Conservation (phyloP, 2,329 filamentous ascomycete species). For the Arthrobotrys sinensis region DNA sequence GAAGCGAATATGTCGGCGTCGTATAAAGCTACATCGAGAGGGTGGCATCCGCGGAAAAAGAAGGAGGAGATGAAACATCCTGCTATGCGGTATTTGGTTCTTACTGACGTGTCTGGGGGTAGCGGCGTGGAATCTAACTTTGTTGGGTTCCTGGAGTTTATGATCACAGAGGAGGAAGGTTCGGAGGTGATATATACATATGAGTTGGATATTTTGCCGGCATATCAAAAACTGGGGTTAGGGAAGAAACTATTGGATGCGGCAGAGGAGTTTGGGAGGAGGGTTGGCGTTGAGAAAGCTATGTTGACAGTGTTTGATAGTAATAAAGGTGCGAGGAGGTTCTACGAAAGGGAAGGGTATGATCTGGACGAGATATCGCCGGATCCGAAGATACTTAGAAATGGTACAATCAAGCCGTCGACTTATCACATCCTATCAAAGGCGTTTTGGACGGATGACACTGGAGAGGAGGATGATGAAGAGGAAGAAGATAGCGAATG, state of each 20-base stretch:
- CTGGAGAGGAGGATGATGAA: neutral
- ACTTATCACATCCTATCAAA: slow-evolving; percentile 74
- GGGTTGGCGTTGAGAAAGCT: slow-evolving; percentile 62
- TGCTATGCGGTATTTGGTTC: slow-evolving; percentile 63
- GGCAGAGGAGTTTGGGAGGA: slow-evolving; percentile 62
- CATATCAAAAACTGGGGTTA: slow-evolving; percentile 52
- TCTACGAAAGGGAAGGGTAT: slow-evolving; percentile 62
- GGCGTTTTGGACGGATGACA: slow-evolving; percentile 62
- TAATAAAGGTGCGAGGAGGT: slow-evolving; percentile 62
- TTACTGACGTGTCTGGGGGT: slow-evolving; percentile 74
- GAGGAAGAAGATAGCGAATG: neutral
- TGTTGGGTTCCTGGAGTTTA: slow-evolving; percentile 63
- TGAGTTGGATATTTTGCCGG: slow-evolving; percentile 61
- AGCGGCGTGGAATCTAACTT: slow-evolving; percentile 68
- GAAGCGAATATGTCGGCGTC: slow-evolving; percentile 61
- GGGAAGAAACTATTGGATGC: slow-evolving; percentile 61
- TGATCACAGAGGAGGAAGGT: slow-evolving; percentile 63
- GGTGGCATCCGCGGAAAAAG: slow-evolving; percentile 62
- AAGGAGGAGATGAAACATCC: slow-evolving; percentile 64
- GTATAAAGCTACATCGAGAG: slow-evolving; percentile 62
- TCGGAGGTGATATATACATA: slow-evolving; percentile 63
- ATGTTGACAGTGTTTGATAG: slow-evolving; percentile 64
- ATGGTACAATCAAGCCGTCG: slow-evolving; percentile 70
- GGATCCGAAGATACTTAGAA: slow-evolving; percentile 69
- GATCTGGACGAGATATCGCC: slow-evolving; percentile 72